phyloP scores from a whole-genome alignment of 225 moss, liverwort and hornwort genomes.

The Pseudisothecium myosuroides region DNA sequence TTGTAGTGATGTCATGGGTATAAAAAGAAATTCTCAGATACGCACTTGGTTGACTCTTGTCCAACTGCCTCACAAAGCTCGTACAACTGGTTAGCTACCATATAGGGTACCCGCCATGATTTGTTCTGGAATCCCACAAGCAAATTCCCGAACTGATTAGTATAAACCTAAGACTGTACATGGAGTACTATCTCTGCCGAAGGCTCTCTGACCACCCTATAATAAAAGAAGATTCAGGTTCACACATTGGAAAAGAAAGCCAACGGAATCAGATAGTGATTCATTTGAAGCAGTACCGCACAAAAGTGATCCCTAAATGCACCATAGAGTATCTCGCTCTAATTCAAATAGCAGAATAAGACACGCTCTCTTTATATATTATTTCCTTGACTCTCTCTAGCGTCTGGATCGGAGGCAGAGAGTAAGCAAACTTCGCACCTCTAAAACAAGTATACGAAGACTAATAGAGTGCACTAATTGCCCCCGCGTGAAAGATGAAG shows the following conservation, averaged over 20 bases:
- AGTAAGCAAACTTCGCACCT: neutral
- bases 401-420: neutral
- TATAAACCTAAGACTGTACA: neutral
- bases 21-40: neutral
- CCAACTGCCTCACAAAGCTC: conserved; percentile 98
- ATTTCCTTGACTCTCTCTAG: neutral
- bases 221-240: neutral
- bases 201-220: neutral
- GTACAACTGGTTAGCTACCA: conserved; percentile 97
- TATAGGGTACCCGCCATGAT: conserved; percentile 96
- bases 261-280: neutral
- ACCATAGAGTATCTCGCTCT: neutral
- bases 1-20: neutral
- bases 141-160: neutral
- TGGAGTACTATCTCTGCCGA: neutral
- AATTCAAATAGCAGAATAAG: neutral
- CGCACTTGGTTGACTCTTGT: conserved; percentile 79
- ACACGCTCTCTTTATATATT: neutral
- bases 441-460: neutral
- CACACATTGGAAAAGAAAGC: neutral
- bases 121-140: conserved; percentile 62
- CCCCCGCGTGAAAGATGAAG: neutral
- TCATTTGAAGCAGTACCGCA: neutral
- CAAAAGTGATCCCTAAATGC: neutral
- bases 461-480: neutral